These are phyloP conservation scores for Leccinum rimulosum DNA, from an alignment of 768 basidiomycete species.

Conservation along the genomic window DNA sequence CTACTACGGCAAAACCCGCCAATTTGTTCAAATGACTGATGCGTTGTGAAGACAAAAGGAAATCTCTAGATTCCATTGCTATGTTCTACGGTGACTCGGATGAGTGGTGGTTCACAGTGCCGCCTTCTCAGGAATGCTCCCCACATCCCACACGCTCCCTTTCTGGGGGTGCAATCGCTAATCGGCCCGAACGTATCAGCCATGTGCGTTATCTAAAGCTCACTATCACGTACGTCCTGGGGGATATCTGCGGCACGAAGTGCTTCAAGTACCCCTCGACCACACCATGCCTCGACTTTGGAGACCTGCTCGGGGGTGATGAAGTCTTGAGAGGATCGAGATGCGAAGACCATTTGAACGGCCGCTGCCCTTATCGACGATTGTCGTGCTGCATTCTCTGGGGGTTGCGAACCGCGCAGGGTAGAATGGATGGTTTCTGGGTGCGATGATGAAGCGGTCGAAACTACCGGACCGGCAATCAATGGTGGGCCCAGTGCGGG, in stretches of 20 bases:
- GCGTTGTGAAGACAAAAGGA: slow-evolving; percentile 1
- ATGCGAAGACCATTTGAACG: slow-evolving; percentile 81
- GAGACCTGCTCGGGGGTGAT: slow-evolving; percentile 68
- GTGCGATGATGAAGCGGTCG: slow-evolving; percentile 15
- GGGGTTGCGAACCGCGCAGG: neutral
- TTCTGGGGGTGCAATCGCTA: slow-evolving; percentile 53
- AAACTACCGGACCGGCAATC: slow-evolving; percentile 42
- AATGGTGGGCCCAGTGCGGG: slow-evolving; percentile 39
- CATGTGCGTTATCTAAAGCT: neutral
- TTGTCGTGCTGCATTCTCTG: slow-evolving; percentile 5
- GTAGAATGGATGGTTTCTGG: slow-evolving; percentile 8
- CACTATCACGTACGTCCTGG: slow-evolving; percentile 40
- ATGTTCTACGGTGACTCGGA: neutral
- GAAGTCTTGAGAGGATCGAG: slow-evolving; percentile 66
- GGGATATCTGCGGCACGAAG: slow-evolving; percentile 47
- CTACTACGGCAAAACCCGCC: neutral
- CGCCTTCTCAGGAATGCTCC: slow-evolving; percentile 2
- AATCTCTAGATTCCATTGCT: slow-evolving; percentile 3
- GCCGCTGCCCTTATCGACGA: slow-evolving; percentile 69
- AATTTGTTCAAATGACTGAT: neutral
- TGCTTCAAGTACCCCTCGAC: slow-evolving; percentile 58
- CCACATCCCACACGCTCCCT: slow-evolving; percentile 56
- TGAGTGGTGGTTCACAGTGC: slow-evolving; percentile 6
- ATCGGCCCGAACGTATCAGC: slow-evolving; percentile 12
- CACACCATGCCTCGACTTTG: slow-evolving; percentile 60